phyloP scores from a whole-genome alignment of 345 rosid genomes.

The Luvunga scandens region DNA sequence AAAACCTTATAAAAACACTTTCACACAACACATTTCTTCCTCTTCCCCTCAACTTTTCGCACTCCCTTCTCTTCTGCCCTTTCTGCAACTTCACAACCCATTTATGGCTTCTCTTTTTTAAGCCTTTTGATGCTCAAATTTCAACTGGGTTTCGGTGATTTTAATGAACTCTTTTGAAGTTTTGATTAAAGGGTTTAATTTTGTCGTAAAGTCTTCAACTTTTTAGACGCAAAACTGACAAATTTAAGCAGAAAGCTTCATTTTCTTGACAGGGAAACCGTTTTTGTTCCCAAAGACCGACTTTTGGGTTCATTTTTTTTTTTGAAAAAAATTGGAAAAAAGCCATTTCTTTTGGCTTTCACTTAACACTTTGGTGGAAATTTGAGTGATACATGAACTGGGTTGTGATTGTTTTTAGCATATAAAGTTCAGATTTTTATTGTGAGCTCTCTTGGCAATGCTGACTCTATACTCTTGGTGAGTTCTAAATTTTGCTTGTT shows the following conservation, averaged over 20 bases:
- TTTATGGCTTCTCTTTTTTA: conserved; percentile 18
- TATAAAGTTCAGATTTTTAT: conserved; percentile 16
- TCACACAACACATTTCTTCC: background rate
- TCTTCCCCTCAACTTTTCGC: background rate
- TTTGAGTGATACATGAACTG: conserved; percentile 31
- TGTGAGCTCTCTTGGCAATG: conserved; percentile 36
- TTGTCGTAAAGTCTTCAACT: conserved; percentile 19
- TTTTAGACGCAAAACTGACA: conserved; percentile 22
- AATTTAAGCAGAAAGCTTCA: conserved; percentile 12
- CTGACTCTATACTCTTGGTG: conserved; percentile 36
- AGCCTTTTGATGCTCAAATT: conserved; percentile 10
- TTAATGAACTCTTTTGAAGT: background rate
- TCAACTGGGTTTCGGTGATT: background rate
- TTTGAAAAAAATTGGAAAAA: conserved; percentile 25
- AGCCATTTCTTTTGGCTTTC: conserved; percentile 30
- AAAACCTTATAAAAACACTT: conserved; percentile 25
- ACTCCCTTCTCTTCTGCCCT: background rate
- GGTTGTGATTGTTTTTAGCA: conserved; percentile 21
- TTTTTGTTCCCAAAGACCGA: conserved; percentile 11
- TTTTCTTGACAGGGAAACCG: conserved; percentile 11
- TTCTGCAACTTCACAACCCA: conserved; percentile 24
- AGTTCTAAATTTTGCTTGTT: conserved; percentile 22
- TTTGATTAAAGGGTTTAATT: conserved; percentile 5
- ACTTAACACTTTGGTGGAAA: conserved; percentile 19
- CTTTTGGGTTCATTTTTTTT: conserved; percentile 24